These are phyloP conservation scores for Lagerstroemia speciosa DNA, from an alignment of 345 rosid genomes.

Conservation along the genomic window DNA sequence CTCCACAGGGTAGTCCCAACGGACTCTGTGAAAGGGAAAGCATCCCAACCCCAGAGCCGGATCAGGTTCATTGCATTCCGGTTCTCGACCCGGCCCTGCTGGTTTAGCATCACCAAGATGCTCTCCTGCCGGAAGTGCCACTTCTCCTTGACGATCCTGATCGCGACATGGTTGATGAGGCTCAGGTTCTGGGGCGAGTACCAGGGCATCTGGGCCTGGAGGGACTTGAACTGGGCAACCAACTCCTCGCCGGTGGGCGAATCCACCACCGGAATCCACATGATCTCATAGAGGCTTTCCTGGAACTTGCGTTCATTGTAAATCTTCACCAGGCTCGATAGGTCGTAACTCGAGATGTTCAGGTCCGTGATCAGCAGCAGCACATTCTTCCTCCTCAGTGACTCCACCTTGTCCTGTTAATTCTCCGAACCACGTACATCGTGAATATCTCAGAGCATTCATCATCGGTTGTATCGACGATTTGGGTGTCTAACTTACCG, in stretches of 20 bases:
- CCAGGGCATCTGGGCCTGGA: slow-evolving; percentile 21
- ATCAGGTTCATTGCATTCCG: slow-evolving; percentile 19
- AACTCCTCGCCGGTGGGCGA: slow-evolving; percentile 1
- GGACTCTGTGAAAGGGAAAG: slow-evolving; percentile 17
- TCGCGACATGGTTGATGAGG: slow-evolving; percentile 12
- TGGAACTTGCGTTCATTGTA: slow-evolving; percentile 16
- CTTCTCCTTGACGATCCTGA: slow-evolving; percentile 15
- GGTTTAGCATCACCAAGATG: slow-evolving; percentile 12
- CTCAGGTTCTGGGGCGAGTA: slow-evolving; percentile 9
- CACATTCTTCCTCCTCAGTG: slow-evolving; percentile 19
- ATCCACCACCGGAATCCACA: slow-evolving; percentile 20
- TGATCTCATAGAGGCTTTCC: slow-evolving; percentile 16
- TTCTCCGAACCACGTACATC: background rate
- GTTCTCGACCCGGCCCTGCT: slow-evolving; percentile 12
- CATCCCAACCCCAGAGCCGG: slow-evolving; percentile 12
- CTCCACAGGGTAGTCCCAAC: slow-evolving; percentile 14
- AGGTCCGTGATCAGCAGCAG: slow-evolving; percentile 21
- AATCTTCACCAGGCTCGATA: slow-evolving; percentile 15
- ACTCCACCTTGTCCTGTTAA: slow-evolving; percentile 19
- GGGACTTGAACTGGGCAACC: slow-evolving; percentile 7
- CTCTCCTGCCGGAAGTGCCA: slow-evolving; percentile 17
- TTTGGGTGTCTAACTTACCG: slow-evolving; percentile 16
- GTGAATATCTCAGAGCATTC: background rate
- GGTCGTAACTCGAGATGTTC: slow-evolving; percentile 14
- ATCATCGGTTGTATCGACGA: background rate